Evolutionary conservation across 108 stramenopile genomes (phyloP), one percentile per base, ranked within the genome.

Genomic region (Pseudonitzschia multiseries): DNA sequence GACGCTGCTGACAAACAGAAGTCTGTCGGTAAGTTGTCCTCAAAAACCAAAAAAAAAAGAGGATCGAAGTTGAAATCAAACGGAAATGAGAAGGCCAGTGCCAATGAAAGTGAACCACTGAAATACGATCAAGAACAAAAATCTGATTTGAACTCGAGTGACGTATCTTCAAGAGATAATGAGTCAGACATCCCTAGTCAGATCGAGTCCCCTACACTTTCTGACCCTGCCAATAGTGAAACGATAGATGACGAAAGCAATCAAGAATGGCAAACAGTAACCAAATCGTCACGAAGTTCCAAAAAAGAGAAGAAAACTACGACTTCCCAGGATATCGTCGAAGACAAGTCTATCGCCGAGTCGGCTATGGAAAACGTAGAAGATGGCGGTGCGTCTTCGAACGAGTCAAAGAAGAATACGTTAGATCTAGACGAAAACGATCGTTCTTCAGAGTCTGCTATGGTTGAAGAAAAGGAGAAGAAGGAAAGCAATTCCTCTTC

Each of bases 231-330:
- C 32, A 62, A 5, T 4, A 52, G 0, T 62, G 4, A 32, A 29
- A 17, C 32, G 14, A 31, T 4, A 17, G 61, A 62, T 15, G 48
- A 63, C 0, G 42, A 1, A n/a, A 72, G 64, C 64, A 68, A 54
- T 50, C 59, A 44, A 22, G 77, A 69, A 29, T 78, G 77, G 77
- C 69, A 78, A 72, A 68, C 71, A 10, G 77, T 78, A 40, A 33
- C 57, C 60, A 68, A 69, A 46, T 31, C 75, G 0, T 31, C 75
- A 14, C 31, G 42, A 57, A 44, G 44, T 15, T 26, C 0, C 59
- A 24, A 44, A 53, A 42, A 57, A 68, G 41, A 27, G 29, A 57
- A 62, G 36, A 36, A 5, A 6, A 2, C 36, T 6, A 62, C 18
- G 13, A 40, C 28, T 33, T 33, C 8, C 29, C n/a, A 15, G 17